Evolutionary conservation across 805 yeast species (phyloP), one percentile per base, ranked within the genome.

Genomic region (Yarrowia phangngaensis): DNA sequence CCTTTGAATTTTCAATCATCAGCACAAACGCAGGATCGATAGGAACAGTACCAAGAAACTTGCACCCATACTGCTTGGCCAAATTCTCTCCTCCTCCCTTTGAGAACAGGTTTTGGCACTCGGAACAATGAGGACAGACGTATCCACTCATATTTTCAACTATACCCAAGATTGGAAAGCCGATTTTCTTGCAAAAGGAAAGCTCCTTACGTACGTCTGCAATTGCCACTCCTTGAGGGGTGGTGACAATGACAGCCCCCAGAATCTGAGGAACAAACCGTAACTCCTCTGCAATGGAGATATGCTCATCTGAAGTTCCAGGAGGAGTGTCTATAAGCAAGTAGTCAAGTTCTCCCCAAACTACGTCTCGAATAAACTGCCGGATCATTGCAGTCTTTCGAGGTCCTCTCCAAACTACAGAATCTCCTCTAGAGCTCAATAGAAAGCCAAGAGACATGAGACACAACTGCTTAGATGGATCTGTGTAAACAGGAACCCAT

Each of bases 391-490:
- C 96, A 0, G 97, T 89, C 62, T 94, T 92, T 66, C 90, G 88
- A 3, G 99, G 98, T 0, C 99, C 99, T 60, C 97, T 73, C 99
- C 99, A 92, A 8, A 92, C 97, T 13, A 92, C 92, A 19, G 94
- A 80, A 58, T 83, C 85, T 20, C 94, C 95, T 54, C 97, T 67
- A 60, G 86, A 82, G 19, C 82, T 80, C 6, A 92, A 66, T 45
- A 92, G 65, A 61, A 92, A 92, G 6, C 97, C 99, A 11, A 92
- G 64, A 3, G 95, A 85, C 83, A 90, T 87, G 34, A 89, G 74
- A 20, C 77, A 73, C 9, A 90, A 65, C 60, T 76, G 60, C 51
- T 73, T 65, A 20, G 65, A 50, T 11, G 56, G 53, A 49, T 70
- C 74, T 12, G 73, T 67, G 51, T 71, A 67, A 0, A 92, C 97